Evolutionary conservation across 257 asterid species (phyloP).

Genomic region (Avicennia marina): DNA sequence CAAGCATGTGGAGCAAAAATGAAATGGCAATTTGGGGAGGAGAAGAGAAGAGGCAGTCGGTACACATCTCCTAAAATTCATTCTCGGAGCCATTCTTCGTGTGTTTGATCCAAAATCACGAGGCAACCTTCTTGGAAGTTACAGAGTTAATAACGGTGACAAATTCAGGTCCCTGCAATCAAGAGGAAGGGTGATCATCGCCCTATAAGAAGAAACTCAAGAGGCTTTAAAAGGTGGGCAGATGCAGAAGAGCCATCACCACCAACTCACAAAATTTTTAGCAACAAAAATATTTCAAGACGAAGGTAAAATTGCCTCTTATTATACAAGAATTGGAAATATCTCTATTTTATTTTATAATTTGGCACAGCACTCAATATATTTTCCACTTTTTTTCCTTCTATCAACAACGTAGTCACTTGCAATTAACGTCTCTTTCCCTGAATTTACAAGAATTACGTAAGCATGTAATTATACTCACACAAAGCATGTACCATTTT

Average conservation of each 20-base stretch:
- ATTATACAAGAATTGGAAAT: not conserved
- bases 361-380: not conserved
- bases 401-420: no score
- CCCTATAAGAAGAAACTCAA: not conserved
- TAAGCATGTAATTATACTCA: no score
- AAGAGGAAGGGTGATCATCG: conserved; percentile 7
- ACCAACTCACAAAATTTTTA: not conserved
- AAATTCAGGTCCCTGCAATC: conserved; percentile 63
- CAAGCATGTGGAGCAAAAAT: no score
- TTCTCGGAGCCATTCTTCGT: not conserved
- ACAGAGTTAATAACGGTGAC: conserved; percentile 62
- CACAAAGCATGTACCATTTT: no score
- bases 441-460: no score
- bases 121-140: conserved; percentile 58
- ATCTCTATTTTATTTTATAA: not conserved
- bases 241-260: not conserved
- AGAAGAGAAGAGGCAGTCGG: no score
- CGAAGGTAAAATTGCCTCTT: not conserved
- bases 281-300: not conserved
- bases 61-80: not conserved
- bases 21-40: no score
- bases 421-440: no score
- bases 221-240: no score
- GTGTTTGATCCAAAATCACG: conserved; percentile 27
- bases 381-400: no score